A percentile compares a stretch with the other conserved stretches of the same genome.
These are phyloP conservation scores for Thalassiosira hispida DNA, from an alignment of 352 stramenopile genomes.

Conservation along the genomic window DNA sequence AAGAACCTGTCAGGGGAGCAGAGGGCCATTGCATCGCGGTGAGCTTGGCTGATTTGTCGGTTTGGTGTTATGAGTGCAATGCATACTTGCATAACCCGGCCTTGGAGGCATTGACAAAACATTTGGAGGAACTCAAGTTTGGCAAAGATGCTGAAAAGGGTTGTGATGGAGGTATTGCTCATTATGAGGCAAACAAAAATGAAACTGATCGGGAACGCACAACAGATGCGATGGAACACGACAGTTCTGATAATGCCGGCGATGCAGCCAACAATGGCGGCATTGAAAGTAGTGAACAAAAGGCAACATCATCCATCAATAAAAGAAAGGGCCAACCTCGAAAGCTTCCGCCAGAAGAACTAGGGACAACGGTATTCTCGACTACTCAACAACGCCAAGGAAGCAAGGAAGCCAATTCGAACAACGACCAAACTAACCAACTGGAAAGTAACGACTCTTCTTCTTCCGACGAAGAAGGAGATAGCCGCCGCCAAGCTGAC, in stretches of 20 bases:
- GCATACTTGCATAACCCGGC: slow-evolving; percentile 57
- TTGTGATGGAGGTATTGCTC: neutral
- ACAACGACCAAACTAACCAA: slow-evolving; percentile 14
- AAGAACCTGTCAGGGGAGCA: neutral
- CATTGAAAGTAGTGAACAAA: slow-evolving; percentile 1
- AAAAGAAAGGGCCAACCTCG: slow-evolving; percentile 11
- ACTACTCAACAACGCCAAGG: neutral
- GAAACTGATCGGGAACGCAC: neutral
- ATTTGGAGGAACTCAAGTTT: slow-evolving; percentile 74
- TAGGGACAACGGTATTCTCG: neutral
- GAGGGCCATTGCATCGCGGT: slow-evolving; percentile 68
- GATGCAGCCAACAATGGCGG: neutral
- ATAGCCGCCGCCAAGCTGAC: slow-evolving; percentile 22
- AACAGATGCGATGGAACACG: neutral
- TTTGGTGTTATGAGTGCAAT: slow-evolving; percentile 80
- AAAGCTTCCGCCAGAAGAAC: slow-evolving; percentile 4
- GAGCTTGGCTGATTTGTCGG: slow-evolving; percentile 72
- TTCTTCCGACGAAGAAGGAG: slow-evolving; percentile 15
- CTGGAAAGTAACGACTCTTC: slow-evolving; percentile 9
- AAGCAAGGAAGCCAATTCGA: slow-evolving; percentile 7
- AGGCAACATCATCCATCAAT: neutral
- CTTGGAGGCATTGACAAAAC: slow-evolving; percentile 45
- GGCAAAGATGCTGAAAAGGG: neutral
- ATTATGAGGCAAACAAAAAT: neutral
- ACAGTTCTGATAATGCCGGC: neutral